These are phyloP conservation scores for Backusella luteola DNA, from an alignment of 192 early-diverging fungal species.

Conservation along the genomic window DNA sequence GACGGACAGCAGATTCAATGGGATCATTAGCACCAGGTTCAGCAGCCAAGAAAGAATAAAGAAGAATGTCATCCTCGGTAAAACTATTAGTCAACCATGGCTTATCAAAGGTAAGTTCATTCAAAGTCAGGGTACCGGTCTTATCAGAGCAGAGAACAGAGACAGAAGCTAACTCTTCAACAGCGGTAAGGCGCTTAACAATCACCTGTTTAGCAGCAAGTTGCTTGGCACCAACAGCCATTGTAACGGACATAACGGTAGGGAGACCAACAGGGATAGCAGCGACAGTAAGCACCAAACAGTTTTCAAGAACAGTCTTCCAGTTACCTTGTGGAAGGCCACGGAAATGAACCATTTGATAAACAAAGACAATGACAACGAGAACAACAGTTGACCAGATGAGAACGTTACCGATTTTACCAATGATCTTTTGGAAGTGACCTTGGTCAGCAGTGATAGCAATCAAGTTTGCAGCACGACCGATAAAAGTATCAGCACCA, in stretches of 20 bases:
- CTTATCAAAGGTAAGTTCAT: conserved; percentile 90
- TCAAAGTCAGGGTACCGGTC: conserved; percentile 91
- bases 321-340: conserved; percentile 50
- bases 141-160: conserved; percentile 85
- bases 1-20: conserved; percentile 86
- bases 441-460: conserved; percentile 90
- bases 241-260: conserved; percentile 94
- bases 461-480: conserved; percentile 91
- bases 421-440: conserved; percentile 97
- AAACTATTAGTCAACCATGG: conserved; percentile 70
- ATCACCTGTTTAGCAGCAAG: conserved; percentile 92
- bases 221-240: conserved; percentile 95
- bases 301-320: conserved; percentile 63
- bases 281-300: conserved; percentile 89
- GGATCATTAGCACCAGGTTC: conserved; percentile 91
- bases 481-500: conserved; percentile 92
- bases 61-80: conserved; percentile 75
- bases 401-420: conserved; percentile 90
- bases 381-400: conserved; percentile 78
- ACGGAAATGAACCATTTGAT: conserved; percentile 60
- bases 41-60: conserved; percentile 80
- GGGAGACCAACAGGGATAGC: conserved; percentile 94
- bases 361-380: conserved; percentile 79
- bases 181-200: conserved; percentile 92
- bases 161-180: conserved; percentile 93